Percentiles rank a stretch among this genome's conserved stretches.
phyloP scores from a whole-genome alignment of 345 rosid species.

The Rhodamnia argentea region DNA sequence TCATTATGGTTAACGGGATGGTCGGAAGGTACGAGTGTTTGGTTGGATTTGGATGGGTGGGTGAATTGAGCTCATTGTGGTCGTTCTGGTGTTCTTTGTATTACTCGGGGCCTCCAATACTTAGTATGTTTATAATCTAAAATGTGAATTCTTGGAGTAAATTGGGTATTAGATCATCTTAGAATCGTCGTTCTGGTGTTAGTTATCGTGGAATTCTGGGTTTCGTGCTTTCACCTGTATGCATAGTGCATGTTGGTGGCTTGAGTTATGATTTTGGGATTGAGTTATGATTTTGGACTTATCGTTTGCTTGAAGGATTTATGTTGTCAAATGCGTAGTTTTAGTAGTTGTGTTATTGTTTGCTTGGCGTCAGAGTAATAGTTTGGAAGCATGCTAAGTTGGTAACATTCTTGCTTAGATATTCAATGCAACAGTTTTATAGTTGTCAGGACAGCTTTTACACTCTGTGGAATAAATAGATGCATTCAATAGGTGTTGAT shows the following conservation, averaged over 20 bases:
- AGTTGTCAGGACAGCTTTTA: background rate
- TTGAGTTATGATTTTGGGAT: background rate
- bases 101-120: background rate
- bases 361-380: background rate
- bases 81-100: background rate
- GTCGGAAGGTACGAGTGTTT: conserved; percentile 45
- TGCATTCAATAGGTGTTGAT: background rate
- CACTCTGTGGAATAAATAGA: background rate
- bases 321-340: background rate
- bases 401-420: background rate
- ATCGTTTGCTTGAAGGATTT: background rate
- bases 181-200: background rate
- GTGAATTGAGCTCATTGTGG: background rate
- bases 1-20: conserved; percentile 81
- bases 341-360: background rate
- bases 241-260: background rate
- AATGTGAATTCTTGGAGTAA: background rate
- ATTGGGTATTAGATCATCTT: background rate
- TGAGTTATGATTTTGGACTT: background rate
- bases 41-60: background rate
- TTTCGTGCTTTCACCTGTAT: background rate
- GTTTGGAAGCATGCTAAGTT: background rate
- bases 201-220: background rate
- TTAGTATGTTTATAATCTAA: background rate
- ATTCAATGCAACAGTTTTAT: background rate